A percentile compares a stretch with the other conserved stretches of the same genome.
Evolutionary conservation across 176 grass and related monocot genomes (phyloP).

Genomic region (Ensete glaucum): DNA sequence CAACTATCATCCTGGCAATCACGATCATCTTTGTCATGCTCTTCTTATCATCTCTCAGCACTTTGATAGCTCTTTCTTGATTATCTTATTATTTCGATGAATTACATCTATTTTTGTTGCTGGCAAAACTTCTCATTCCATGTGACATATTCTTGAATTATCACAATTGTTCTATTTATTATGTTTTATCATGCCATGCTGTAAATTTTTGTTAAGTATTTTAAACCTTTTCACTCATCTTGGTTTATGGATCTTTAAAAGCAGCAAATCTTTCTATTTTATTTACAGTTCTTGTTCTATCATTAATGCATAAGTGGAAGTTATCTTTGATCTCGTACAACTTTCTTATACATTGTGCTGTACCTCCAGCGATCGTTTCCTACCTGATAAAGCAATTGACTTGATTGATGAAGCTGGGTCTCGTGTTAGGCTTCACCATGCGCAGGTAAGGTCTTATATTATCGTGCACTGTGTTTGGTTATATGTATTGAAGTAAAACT

Average conservation of each 20-base stretch:
- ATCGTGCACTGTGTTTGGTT: not conserved
- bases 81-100: too few species aligned
- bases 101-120: not conserved
- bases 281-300: not conserved
- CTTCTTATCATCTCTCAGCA: not conserved
- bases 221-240: too few species aligned
- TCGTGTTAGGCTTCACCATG: conserved; percentile 73
- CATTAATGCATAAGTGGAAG: not conserved
- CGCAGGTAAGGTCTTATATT: conserved; percentile 42
- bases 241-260: not conserved
- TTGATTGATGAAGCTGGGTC: conserved; percentile 94
- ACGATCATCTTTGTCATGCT: too few species aligned
- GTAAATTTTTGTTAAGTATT: not conserved
- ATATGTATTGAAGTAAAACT: not conserved
- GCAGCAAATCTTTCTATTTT: too few species aligned
- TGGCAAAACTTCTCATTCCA: not conserved
- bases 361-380: conserved; percentile 65
- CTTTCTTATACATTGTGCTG: not conserved
- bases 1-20: too few species aligned
- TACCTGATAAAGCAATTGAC: conserved; percentile 89
- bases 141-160: not conserved
- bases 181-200: not conserved
- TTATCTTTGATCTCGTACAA: conserved; percentile 7
- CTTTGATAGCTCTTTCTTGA: too few species aligned
- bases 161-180: not conserved